Evolutionary conservation across 305 asterid species (phyloP), one percentile per base, ranked within the genome.

Genomic region (Solanum hybrid): DNA sequence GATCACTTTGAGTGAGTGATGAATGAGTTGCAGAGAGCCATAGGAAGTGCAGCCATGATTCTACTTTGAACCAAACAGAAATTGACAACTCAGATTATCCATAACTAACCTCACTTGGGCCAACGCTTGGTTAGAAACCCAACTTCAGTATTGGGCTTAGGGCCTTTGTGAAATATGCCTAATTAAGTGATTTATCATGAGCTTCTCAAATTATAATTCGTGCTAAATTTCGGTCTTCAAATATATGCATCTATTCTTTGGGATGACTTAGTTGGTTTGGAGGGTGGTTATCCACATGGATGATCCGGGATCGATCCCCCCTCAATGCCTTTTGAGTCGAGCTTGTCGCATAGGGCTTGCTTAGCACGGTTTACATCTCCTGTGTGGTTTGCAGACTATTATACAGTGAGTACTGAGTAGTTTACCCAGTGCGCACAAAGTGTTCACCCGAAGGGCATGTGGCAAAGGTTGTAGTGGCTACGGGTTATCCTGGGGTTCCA

Each of bases 21-120:
- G 77, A 85, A 32, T 32, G 77, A 85, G 51, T 22, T 32, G n/a
- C 77, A 85, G 78, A 73, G 27, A 88, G 79, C 90, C 85, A 85
- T 69, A 22, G 26, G 40, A 73, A 89, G 9, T 14, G 79, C 88
- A 42, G 88, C 29, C 77, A 26, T 24, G 66, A 85, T 89, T 87
- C 86, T 36, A 12, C 10, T 13, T 78, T 17, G 4, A 15, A 24
- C 90, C 88, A 90, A 88, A 38, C 1, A 29, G 36, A 32, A 36
- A 12, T 60, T 15, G 90, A 72, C 93, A 88, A 78, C 51, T 90
- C 64, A 29, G 82, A n/a, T 31, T 45, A 17, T 85, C 88, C 77
- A 19, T 19, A 56, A 32, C 76, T 10, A 31, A 11, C 4, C 5
- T 19, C 32, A 36, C 29, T n/a, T 78, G 60, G 85, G 85, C 85